phyloP scores from a whole-genome alignment of 768 basidiomycete genomes.

The Pleurotus cornucopiae region DNA sequence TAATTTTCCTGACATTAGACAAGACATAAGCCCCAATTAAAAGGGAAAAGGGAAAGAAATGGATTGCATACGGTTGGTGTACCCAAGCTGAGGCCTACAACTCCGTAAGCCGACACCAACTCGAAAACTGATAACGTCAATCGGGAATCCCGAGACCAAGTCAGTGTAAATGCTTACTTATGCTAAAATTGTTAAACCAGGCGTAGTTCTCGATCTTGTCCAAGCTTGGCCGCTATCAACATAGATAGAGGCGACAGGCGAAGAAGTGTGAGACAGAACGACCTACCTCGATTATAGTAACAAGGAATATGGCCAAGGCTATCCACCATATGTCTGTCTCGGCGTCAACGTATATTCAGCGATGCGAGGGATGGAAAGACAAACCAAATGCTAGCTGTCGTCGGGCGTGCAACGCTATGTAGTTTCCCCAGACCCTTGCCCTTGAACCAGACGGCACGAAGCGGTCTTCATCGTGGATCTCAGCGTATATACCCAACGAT shows the following conservation, averaged over 20 bases:
- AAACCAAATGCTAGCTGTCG: slow-evolving; percentile 87
- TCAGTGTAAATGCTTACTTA: slow-evolving; percentile 41
- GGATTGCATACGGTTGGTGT: slow-evolving; percentile 53
- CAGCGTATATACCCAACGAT: slow-evolving; percentile 74
- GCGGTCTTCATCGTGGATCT: slow-evolving; percentile 35
- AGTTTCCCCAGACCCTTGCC: slow-evolving; percentile 51
- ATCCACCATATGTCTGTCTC: slow-evolving; percentile 93
- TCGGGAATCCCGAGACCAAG: not conserved
- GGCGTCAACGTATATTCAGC: not conserved
- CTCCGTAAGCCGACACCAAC: slow-evolving; percentile 81
- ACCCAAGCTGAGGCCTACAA: slow-evolving; percentile 85
- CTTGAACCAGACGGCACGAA: no score
- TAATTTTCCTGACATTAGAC: slow-evolving; percentile 57
- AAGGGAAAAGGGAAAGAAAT: slow-evolving; percentile 8
- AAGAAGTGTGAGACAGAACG: not conserved
- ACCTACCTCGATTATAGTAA: slow-evolving; percentile 89
- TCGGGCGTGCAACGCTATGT: slow-evolving; percentile 76
- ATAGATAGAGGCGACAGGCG: slow-evolving; percentile 2
- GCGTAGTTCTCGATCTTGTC: slow-evolving; percentile 44
- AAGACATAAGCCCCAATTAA: not conserved
- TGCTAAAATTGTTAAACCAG: slow-evolving; percentile 84
- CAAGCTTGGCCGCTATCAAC: slow-evolving; percentile 50
- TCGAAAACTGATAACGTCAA: slow-evolving; percentile 64
- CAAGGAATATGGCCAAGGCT: slow-evolving; percentile 76
- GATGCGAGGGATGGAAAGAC: slow-evolving; percentile 12